A percentile compares a stretch with the other conserved stretches of the same genome.
Conservation (phyloP, 768 basidiomycete genomes). For the Trametes coccinea region DNA sequence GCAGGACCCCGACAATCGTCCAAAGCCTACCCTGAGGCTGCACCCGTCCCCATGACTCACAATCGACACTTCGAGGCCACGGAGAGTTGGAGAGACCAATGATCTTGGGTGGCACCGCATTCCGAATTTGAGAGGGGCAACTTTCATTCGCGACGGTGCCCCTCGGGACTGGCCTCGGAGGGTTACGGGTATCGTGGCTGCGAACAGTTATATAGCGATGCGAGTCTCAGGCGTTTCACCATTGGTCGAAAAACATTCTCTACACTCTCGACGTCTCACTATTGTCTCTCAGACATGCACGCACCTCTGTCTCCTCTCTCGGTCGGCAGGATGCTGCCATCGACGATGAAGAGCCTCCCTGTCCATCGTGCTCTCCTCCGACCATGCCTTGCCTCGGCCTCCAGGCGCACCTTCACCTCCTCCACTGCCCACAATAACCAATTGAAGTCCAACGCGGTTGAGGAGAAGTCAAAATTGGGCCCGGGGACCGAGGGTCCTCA, state of each 20-base stretch:
- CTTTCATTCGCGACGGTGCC: slow-evolving; percentile 10
- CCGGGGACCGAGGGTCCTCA: slow-evolving; percentile 40
- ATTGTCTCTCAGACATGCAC: slow-evolving; percentile 11
- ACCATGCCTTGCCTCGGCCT: slow-evolving; percentile 15
- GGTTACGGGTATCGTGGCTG: slow-evolving; percentile 18
- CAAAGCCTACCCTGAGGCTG: neutral
- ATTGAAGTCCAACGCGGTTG: slow-evolving; percentile 11
- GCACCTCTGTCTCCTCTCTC: slow-evolving; percentile 7
- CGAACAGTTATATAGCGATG: slow-evolving; percentile 21
- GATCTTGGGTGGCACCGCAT: neutral
- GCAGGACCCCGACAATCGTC: too few relatives aligned
- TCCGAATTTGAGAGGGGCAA: neutral
- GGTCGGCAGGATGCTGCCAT: slow-evolving; percentile 13
- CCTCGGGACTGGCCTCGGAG: slow-evolving; percentile 26
- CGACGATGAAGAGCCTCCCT: slow-evolving; percentile 12
- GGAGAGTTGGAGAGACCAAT: neutral
- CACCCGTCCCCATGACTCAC: neutral
- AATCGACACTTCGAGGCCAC: neutral
- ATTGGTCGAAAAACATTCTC: neutral
- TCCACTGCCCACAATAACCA: slow-evolving; percentile 2
- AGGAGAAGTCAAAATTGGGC: slow-evolving; percentile 19
- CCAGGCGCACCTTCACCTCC: slow-evolving; percentile 21
- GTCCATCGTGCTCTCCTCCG: slow-evolving; percentile 7
- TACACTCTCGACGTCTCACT: neutral
- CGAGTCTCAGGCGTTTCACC: neutral